Conservation (phyloP, 2,329 filamentous ascomycete species). For the Pseudogymnoascus sp. region DNA sequence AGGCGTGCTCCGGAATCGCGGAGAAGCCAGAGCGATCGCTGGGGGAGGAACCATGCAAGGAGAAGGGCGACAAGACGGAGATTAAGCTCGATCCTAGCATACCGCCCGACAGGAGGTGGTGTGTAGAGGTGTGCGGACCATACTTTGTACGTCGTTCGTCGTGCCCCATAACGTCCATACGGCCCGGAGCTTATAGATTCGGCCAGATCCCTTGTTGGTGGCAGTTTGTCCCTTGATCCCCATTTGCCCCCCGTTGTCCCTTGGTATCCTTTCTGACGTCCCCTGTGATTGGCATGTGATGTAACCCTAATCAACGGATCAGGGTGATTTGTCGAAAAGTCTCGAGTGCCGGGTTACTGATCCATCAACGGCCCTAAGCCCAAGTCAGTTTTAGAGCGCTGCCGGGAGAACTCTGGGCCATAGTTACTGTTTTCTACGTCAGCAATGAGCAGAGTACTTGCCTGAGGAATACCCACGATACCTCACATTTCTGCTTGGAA, state of each 20-base stretch:
- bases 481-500: not conserved
- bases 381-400: not conserved
- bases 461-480: not conserved
- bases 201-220: not conserved
- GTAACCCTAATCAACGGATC: constrained; percentile 7
- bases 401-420: not conserved
- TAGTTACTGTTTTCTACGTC: not conserved
- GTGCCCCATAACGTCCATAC: not conserved
- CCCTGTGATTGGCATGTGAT: not conserved
- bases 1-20: not conserved
- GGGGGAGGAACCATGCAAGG: not conserved
- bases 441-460: not conserved
- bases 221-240: not conserved
- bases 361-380: not conserved
- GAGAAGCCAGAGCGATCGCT: not conserved
- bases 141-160: not conserved
- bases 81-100: not conserved
- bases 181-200: constrained; percentile 3
- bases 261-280: not conserved
- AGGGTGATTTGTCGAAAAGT: not conserved
- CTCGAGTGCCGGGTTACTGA: not conserved
- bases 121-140: not conserved
- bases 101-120: not conserved
- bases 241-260: not conserved
- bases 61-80: not conserved